Base-by-base conservation (phyloP, 345 rosid genomes). In the Stellera chamaejasme region DNA sequence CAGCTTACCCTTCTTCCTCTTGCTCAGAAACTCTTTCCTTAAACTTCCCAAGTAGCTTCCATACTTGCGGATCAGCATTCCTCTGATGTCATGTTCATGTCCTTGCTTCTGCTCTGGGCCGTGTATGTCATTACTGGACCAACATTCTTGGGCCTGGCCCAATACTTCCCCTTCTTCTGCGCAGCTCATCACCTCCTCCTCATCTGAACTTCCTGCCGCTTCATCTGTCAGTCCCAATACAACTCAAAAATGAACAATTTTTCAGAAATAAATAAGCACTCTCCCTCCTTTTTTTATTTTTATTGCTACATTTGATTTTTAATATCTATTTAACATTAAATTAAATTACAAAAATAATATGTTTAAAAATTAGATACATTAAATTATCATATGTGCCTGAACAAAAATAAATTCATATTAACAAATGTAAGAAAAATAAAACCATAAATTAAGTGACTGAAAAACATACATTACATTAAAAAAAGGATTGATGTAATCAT, bases 11-110 rank as follows among this genome's bases (percentile, higher is more conserved):
- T 79, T 81, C 72, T 81, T 84, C 52, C 73, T 68, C 61, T 81
- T 81, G 77, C 75, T 84, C 65, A 81, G 44, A 70, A 84, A 79
- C 59, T 84, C 87, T 49, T 75, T 81, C 52, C 72, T 79, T 63
- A 84, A 65, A 43, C 58, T 79, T 66, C 83, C 70, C 5, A 84
- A 68, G 52, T 74, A 76, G 2, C 83, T 83, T 10, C 87, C 77
- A 64, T 81, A 84, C 59, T 79, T 81, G 48, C 71, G 66, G 77
- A 79, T 51, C 2, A 84, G 82, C 63, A 79, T 72, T 45, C 68
- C 77, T 59, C 77, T 84, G n/a, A 79, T 50, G 43, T 72, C 75
- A 54, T 58, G 53, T 19, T 19, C 23, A 19, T 19, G 23, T 1
- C 23, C 23, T 19, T 19, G 23, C 23, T 11, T 69, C 73, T 0